These are phyloP conservation scores for Apiospora aurea DNA, from an alignment of 2,329 filamentous ascomycete genomes.

Conservation along the genomic window DNA sequence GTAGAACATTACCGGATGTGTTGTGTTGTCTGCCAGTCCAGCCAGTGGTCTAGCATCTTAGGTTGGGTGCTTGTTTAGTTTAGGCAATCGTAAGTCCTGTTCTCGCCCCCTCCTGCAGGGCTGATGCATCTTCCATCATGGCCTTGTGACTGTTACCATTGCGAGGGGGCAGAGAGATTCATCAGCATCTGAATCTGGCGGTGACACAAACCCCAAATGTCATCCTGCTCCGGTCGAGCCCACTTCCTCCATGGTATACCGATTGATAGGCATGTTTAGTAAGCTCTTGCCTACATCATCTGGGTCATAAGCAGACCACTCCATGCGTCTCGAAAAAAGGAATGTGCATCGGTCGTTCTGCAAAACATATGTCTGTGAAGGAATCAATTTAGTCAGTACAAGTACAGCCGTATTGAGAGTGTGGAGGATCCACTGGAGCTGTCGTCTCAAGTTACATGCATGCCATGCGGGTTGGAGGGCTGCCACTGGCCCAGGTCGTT, in stretches of 20 bases:
- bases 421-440: background rate
- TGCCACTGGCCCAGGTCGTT: background rate
- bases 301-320: background rate
- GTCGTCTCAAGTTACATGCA: background rate
- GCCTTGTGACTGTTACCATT: slow-evolving; percentile 1
- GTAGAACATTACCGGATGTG: background rate
- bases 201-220: background rate
- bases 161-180: background rate
- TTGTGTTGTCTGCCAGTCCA: background rate
- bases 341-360: background rate
- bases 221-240: background rate
- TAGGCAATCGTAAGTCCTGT: background rate
- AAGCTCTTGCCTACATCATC: background rate
- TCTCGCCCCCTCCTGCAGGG: slow-evolving; percentile 4
- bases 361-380: background rate
- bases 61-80: background rate
- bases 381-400: background rate
- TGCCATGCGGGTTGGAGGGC: background rate
- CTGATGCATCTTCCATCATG: slow-evolving; percentile 4
- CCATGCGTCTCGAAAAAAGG: background rate
- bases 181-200: slow-evolving; percentile 9
- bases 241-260: background rate
- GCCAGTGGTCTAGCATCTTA: background rate
- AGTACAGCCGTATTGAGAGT: background rate
- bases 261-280: background rate